A percentile compares a stretch with the other conserved stretches of the same genome.
Evolutionary conservation across 2,329 filamentous ascomycete species (phyloP).

Genomic region (Trichoderma guizhouense): DNA sequence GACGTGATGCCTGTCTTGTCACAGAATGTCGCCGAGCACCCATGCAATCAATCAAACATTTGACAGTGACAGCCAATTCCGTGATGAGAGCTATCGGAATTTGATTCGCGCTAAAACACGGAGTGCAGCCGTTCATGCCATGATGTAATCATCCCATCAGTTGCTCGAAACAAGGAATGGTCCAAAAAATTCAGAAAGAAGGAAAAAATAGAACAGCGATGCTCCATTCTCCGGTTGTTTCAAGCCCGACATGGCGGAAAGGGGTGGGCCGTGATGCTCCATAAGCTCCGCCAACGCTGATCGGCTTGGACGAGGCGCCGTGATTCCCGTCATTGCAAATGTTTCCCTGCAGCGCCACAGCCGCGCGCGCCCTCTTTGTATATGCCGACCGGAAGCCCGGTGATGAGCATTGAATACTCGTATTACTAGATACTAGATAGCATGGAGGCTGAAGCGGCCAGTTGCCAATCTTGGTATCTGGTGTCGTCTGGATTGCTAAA

Average conservation of each 20-base stretch:
- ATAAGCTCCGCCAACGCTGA: constrained; percentile 1
- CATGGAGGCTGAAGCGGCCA: not conserved
- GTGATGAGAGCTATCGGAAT: not conserved
- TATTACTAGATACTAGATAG: not conserved
- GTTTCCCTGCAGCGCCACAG: not conserved
- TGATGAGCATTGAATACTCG: not conserved
- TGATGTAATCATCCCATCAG: constrained; percentile 5
- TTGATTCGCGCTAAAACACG: not conserved
- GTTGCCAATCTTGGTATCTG: not conserved
- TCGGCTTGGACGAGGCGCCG: not conserved
- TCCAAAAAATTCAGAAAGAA: too few species aligned
- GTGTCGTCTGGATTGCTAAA: not conserved
- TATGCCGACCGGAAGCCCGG: constrained; percentile 1
- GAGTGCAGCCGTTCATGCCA: not conserved
- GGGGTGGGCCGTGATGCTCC: not conserved
- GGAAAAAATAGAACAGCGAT: not conserved
- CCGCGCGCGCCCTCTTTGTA: constrained; percentile 2
- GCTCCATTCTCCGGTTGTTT: not conserved
- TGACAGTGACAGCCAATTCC: not conserved
- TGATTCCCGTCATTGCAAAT: not conserved
- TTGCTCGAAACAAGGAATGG: not conserved
- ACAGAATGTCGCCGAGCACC: not conserved
- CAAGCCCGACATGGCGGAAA: not conserved
- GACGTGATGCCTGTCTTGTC: not conserved
- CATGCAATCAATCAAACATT: not conserved